Base-by-base conservation (phyloP, 73 alveolate species). In the Effrenium voratum region DNA sequence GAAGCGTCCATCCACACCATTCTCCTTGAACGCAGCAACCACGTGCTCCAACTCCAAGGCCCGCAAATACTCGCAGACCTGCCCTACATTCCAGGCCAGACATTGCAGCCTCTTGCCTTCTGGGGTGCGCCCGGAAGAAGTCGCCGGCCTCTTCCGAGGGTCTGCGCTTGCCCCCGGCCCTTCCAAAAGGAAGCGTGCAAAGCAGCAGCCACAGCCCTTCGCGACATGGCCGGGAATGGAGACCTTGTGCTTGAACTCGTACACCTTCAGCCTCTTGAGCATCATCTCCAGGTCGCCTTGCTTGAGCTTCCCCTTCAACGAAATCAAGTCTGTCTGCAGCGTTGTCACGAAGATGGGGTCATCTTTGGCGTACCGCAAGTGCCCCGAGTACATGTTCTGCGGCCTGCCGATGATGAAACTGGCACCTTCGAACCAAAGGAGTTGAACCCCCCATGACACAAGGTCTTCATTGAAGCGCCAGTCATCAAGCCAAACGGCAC, bases 281-380 rank as follows among this genome's bases (percentile, higher is more conserved):
- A 80, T 80, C 91, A 80, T 80, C 63, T 80, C 72, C 38, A 80
- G 44, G 30, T 80, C 91, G 44, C 91, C 91, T n/a, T 44, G 91
- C 70, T 80, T 80, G 63, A 80, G 72, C 70, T 47, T 43, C 40
- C 60, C 60, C 47, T 80, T 80, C 91, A 80, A 80, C 44, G 91
- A 3, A 80, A 19, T 68, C 72, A 80, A 8, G 46, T 80, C 91
- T 24, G 91, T 28, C 24, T 80, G 72, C 72, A 80, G n/a, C 16
- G 91, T 80, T 2, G 91, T 80, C 28, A 80, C 3, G 70, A 80
- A 80, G 16, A 80, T 30, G 3, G 91, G 91, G 44, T 44, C 91
- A 38, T 80, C 72, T 46, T 44, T 47, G 47, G 46, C 34, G 46
- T 80, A 80, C 24, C 84, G 46, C 22, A 34, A 34, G 50, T 73